Percentiles rank a stretch among this genome's conserved stretches.
These are phyloP conservation scores for Cenococcum geophilum DNA, from an alignment of 495 filamentous ascomycete species.

Conservation along the genomic window DNA sequence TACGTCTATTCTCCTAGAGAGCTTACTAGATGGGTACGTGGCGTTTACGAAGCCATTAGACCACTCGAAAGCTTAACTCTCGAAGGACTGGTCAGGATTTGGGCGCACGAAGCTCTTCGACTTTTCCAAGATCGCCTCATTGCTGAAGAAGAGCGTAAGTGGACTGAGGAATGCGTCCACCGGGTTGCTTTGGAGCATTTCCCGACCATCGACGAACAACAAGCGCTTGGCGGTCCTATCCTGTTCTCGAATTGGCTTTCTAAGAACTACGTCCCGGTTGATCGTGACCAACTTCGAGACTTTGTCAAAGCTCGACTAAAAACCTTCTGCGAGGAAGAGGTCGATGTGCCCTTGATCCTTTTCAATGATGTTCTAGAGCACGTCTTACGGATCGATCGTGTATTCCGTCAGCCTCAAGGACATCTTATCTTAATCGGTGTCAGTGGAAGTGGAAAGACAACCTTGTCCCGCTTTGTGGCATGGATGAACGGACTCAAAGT, in stretches of 20 bases:
- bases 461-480: constrained; percentile 91
- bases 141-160: constrained; percentile 85
- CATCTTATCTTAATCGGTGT: constrained; percentile 98
- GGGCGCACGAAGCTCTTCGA: constrained; percentile 93
- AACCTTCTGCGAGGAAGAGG: constrained; percentile 99
- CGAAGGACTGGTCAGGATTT: constrained; percentile 92
- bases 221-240: constrained; percentile 88
- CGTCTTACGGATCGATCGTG: constrained; percentile 93
- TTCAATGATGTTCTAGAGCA: constrained; percentile 99
- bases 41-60: constrained; percentile 91
- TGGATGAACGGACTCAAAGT: constrained; percentile 99
- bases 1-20: constrained; percentile 99
- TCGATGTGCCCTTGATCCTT: constrained; percentile 92
- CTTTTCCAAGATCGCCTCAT: constrained; percentile 97
- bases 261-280: constrained; percentile 95
- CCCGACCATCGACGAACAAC: constrained; percentile 80
- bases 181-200: constrained; percentile 86
- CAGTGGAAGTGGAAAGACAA: constrained; percentile 97
- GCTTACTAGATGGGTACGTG: constrained; percentile 92
- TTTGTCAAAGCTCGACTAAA: constrained; percentile 95
- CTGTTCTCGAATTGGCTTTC: constrained; percentile 99
- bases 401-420: constrained; percentile 96
- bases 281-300: constrained; percentile 85
- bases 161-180: constrained; percentile 81
- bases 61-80: constrained; percentile 80